Evolutionary conservation across 2,329 filamentous ascomycete genomes (phyloP).

Genomic region (Helotiales sp.): DNA sequence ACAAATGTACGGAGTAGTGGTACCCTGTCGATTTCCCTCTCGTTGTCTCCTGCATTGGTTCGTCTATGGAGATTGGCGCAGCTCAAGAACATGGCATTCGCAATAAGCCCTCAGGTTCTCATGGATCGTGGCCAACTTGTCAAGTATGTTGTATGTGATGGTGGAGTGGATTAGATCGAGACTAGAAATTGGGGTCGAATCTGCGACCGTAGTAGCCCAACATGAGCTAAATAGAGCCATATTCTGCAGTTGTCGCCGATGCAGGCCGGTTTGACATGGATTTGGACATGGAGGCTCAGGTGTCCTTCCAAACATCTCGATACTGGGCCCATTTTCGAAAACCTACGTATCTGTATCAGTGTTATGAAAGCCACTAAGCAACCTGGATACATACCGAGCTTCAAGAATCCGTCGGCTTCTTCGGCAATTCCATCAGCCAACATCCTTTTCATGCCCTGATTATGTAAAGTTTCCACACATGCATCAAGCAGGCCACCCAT

Average conservation of each 20-base stretch:
- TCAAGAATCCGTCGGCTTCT: constrained; percentile 55
- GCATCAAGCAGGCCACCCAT: constrained; percentile 59
- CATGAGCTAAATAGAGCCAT: background rate
- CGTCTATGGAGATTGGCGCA: background rate
- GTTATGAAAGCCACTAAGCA: background rate
- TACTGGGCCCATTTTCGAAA: constrained; percentile 65
- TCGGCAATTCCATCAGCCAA: constrained; percentile 61
- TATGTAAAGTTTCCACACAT: constrained; percentile 54
- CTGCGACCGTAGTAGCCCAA: background rate
- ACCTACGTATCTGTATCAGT: constrained; percentile 47
- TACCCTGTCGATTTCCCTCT: background rate
- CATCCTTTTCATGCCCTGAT: constrained; percentile 57
- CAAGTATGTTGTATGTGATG: background rate
- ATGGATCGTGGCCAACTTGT: background rate
- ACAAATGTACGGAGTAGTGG: background rate
- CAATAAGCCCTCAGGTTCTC: background rate
- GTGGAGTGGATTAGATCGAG: background rate
- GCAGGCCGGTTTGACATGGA: background rate
- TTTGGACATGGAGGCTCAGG: background rate
- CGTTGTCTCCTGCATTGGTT: background rate
- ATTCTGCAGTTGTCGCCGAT: background rate
- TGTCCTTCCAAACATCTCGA: constrained; percentile 48
- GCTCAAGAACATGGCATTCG: background rate
- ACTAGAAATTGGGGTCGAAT: background rate
- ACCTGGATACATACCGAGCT: constrained; percentile 52